A percentile compares a stretch with the other conserved stretches of the same genome.
Conservation (phyloP, 768 basidiomycete genomes). For the Mycena haematopus region DNA sequence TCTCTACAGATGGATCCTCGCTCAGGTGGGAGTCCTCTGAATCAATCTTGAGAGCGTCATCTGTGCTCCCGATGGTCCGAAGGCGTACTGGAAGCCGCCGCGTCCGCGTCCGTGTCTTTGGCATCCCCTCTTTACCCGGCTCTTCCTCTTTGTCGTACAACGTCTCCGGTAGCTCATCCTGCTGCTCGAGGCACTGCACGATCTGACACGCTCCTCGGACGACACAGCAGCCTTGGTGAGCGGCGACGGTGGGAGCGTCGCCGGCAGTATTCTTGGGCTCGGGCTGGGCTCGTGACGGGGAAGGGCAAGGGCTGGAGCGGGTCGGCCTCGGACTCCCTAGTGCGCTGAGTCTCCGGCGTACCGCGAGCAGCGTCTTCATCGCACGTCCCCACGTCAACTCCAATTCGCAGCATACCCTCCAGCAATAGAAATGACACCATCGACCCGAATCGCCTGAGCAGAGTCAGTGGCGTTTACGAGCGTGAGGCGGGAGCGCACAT, state of each 20-base stretch:
- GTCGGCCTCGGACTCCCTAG: no score
- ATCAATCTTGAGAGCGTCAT: conserved; percentile 1
- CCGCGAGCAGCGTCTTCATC: no score
- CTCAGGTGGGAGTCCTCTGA: not conserved
- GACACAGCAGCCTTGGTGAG: not conserved
- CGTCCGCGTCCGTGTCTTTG: conserved; percentile 1
- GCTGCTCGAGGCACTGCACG: not conserved
- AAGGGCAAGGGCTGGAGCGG: no score
- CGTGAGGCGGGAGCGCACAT: no score
- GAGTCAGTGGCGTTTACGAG: no score
- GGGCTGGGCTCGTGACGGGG: no score
- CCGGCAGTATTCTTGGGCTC: no score
- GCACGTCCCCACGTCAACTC: no score
- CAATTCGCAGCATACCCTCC: no score
- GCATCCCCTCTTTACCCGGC: not conserved
- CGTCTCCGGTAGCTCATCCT: conserved; percentile 19
- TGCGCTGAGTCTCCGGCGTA: no score
- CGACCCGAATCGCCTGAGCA: no score
- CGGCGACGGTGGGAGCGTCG: not conserved
- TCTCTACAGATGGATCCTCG: not conserved
- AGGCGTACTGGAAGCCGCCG: conserved; percentile 3
- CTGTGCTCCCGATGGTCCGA: conserved; percentile 6
- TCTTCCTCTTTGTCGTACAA: conserved; percentile 12
- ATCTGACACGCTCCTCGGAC: not conserved
- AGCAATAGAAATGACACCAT: no score